Evolutionary conservation across 139 green algal genomes (phyloP).

Genomic region (Chlorella sp.): DNA sequence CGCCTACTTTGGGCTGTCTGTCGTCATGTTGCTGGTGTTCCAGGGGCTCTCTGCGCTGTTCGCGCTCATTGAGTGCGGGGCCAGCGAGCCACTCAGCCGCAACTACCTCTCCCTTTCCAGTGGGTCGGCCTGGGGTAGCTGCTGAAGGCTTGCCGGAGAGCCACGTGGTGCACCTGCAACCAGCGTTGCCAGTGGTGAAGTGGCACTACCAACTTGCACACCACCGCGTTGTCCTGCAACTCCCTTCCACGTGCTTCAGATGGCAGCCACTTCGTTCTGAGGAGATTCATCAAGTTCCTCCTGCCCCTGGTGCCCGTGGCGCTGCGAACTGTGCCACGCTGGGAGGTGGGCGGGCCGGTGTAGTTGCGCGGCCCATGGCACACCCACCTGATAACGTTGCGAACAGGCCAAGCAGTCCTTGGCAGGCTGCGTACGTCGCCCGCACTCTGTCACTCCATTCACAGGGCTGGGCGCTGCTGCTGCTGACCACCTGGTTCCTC

Average conservation of each 20-base stretch:
- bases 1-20: neutral
- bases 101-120: conserved; percentile 14
- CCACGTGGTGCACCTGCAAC: too few species aligned
- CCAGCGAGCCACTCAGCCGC: neutral
- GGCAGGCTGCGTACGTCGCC: too few species aligned
- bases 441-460: too few species aligned
- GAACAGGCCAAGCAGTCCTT: too few species aligned
- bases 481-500: conserved; percentile 2
- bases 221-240: neutral
- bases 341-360: neutral
- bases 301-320: conserved; percentile 27
- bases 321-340: neutral
- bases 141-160: neutral
- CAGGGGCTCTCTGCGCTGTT: neutral
- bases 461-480: neutral
- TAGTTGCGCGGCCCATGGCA: too few species aligned
- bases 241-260: neutral
- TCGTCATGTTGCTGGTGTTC: conserved; percentile 4
- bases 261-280: conserved; percentile 4
- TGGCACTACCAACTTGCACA: too few species aligned
- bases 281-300: conserved; percentile 4
- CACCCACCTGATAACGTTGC: too few species aligned
- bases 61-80: conserved; percentile 1
- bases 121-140: neutral
- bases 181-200: too few species aligned